Evolutionary conservation across 1,284 basidiomycete species (phyloP), one percentile per base, ranked within the genome.

Genomic region (Boletus sp.): DNA sequence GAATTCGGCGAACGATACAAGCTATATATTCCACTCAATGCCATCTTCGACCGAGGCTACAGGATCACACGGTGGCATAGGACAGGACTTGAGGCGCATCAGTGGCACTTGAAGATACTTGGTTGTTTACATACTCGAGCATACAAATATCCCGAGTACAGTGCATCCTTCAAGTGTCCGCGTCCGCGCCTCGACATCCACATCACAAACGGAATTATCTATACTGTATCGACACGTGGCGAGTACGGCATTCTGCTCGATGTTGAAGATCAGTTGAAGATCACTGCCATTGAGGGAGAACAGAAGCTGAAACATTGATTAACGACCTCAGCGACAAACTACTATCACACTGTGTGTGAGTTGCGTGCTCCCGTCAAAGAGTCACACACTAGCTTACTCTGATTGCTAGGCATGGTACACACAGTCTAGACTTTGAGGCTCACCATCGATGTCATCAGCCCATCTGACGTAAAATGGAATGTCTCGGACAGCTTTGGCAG

Each of bases 261-360:
- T 32, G 40, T 39, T 50, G 60, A 60, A 59, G 56, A 65, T 65
- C 60, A 53, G 50, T 62, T 53, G 63, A 62, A 62, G 60, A 61
- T 61, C 57, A 58, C 57, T 65, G 25, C 59, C 45, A 46, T 56
- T 34, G 58, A 44, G 46, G 49, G 59, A 35, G 48, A 60, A 59
- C 45, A 44, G 54, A 65, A 63, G 30, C 9, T 33, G 30, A 33
- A 33, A 33, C 16, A 58, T n/a, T 40, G 49, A 65, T 66, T 52
- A 49, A 58, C 59, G 50, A 51, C 39, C 36, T n/a, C 12, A 27
- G 13, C 38, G 40, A 33, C 23, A 51, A 34, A 47, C 43, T 45
- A 36, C 35, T 43, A 43, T 37, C 41, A 35, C 20, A 30, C 14
- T n/a, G 14, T 22, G 23, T 26, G 39, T 33, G 51, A 49, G 29